Evolutionary conservation across 345 rosid genomes (phyloP).

Genomic region (Excoecaria cochinchinensis): DNA sequence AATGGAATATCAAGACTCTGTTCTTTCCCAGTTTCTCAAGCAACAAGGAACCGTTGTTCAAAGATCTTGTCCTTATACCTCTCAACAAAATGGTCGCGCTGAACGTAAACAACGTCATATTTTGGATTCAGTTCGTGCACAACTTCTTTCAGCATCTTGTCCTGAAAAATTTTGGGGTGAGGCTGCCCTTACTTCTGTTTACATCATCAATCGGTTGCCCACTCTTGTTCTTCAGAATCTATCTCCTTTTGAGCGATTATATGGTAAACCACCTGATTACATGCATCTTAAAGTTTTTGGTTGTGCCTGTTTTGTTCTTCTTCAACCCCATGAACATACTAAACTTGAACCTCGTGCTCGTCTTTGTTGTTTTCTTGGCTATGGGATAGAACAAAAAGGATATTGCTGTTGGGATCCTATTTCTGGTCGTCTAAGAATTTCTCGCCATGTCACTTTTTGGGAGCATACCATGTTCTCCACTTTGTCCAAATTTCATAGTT

Average conservation of each 20-base stretch:
- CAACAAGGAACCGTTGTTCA: not conserved
- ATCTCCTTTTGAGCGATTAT: too few species aligned
- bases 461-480: not conserved
- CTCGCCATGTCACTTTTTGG: not conserved
- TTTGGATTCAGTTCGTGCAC: not conserved
- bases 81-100: not conserved
- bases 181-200: not conserved
- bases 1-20: not conserved
- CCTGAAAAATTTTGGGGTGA: not conserved
- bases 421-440: not conserved
- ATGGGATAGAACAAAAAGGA: not conserved
- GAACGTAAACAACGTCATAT: not conserved
- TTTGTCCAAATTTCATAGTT: not conserved
- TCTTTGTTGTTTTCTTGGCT: not conserved
- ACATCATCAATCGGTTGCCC: not conserved
- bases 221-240: not conserved
- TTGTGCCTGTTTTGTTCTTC: not conserved
- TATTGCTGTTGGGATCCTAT: conserved; percentile 6
- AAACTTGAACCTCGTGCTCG: conserved; percentile 5
- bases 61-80: not conserved
- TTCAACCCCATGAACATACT: not conserved
- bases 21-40: not conserved
- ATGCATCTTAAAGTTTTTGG: too few species aligned
- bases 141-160: not conserved
- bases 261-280: too few species aligned